Base-by-base conservation (phyloP, 371 early-diverging fungal genomes). In the Furculomyces boomerangus region DNA sequence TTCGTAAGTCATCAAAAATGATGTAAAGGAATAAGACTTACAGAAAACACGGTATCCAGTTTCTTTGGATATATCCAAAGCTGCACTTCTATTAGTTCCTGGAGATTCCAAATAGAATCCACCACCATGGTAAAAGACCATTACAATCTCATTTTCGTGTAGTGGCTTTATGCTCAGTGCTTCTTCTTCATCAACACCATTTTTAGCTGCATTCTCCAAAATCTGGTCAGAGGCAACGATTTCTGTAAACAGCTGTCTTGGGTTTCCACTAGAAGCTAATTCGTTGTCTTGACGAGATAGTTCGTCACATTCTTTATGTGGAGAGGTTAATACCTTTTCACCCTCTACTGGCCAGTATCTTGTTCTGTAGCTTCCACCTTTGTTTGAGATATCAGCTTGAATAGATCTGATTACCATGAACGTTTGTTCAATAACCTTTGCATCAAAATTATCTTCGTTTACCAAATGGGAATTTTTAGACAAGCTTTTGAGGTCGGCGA, bases 41-140 rank as follows among this genome's bases (percentile, higher is more conserved):
- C 49, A 14, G 37, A 51, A 51, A 16, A 65, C 44, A 10, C 44
- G 62, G 32, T 30, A 16, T 5, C 41, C 30, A 32, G 54, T 44
- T 35, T 10, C 46, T 22, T 31, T 68, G 24, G 72, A 63, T 1
- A 75, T 25, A 20, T 51, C 52, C 2, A 32, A n/a, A 65, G 52
- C 30, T 2, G 25, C 25, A 35, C 18, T 18, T 2, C 76, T 63
- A 48, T 75, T 71, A 0, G 70, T 57, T 1, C 59, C 61, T 28
- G 64, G 62, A 27, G 57, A 57, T 14, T 77, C 70, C 14, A 76
- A 30, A 43, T 74, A 68, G 60, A 76, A 83, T 7, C 76, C 83
- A n/a, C 83, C 84, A 32, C 87, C 87, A 60, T 86, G 84, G 37
- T 78, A 53, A 55, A 77, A 83, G 16, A 76, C 59, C 0, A 76